These are phyloP conservation scores for Mangifera indica DNA, from an alignment of 345 rosid genomes.

Conservation along the genomic window DNA sequence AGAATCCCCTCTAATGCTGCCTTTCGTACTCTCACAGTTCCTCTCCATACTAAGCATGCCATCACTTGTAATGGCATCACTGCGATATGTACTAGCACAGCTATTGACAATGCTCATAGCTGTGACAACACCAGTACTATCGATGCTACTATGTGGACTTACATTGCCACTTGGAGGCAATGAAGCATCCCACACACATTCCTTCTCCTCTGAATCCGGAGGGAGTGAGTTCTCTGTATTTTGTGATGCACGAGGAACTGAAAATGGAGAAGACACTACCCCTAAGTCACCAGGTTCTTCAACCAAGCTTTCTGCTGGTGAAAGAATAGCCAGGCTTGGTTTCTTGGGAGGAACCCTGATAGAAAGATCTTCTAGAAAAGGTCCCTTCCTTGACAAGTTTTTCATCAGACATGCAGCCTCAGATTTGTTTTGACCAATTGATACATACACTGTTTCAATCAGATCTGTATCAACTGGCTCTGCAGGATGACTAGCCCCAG, in stretches of 20 bases:
- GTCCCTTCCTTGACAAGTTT: conserved; percentile 69
- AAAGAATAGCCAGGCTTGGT: conserved; percentile 46
- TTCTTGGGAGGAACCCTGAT: conserved; percentile 61
- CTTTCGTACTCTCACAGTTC: conserved; percentile 62
- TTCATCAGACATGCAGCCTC: conserved; percentile 67
- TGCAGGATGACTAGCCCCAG: conserved; percentile 94
- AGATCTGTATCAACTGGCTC: conserved; percentile 89
- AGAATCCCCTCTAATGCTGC: conserved; percentile 69
- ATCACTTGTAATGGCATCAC: conserved; percentile 71
- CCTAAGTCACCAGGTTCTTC: conserved; percentile 60
- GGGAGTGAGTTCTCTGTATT: conserved; percentile 58
- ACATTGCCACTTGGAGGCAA: conserved; percentile 89
- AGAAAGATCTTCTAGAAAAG: conserved; percentile 75
- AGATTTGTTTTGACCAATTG: conserved; percentile 57
- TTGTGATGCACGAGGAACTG: conserved; percentile 56
- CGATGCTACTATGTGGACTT: conserved; percentile 87
- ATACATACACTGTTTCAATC: conserved; percentile 65
- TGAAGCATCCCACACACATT: conserved; percentile 97
- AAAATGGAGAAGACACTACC: conserved; percentile 51
- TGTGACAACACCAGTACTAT: conserved; percentile 60
- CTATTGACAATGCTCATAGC: conserved; percentile 91
- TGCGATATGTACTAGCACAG: conserved; percentile 51
- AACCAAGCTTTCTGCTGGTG: conserved; percentile 64
- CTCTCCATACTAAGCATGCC: conserved; percentile 71
- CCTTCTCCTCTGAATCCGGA: conserved; percentile 77